phyloP scores from a whole-genome alignment of 2,329 filamentous ascomycete species.

The Aureobasidium sp. region DNA sequence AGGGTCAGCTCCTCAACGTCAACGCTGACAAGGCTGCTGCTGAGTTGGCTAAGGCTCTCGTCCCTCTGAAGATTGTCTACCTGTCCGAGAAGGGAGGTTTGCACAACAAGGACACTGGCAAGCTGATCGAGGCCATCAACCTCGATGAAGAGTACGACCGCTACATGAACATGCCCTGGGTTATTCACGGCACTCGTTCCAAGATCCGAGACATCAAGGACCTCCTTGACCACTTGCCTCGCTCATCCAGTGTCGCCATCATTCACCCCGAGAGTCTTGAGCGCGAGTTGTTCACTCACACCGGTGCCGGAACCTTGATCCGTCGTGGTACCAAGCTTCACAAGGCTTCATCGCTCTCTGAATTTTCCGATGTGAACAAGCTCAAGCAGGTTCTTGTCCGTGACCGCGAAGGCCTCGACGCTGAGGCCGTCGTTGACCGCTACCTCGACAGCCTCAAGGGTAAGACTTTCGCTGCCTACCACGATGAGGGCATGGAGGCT shows the following conservation, averaged over 20 bases:
- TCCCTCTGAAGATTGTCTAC: conserved; percentile 96
- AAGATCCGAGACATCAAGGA: conserved; percentile 99
- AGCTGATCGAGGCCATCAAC: conserved; percentile 96
- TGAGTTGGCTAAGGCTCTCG: conserved; percentile 77
- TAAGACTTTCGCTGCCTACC: conserved; percentile 84
- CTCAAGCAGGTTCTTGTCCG: conserved; percentile 76
- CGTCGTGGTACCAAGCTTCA: conserved; percentile 84
- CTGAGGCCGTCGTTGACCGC: conserved; percentile 73
- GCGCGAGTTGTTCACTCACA: conserved; percentile 95
- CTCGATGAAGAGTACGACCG: conserved; percentile 92
- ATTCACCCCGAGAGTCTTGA: conserved; percentile 94
- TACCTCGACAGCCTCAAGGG: conserved; percentile 72
- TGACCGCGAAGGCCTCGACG: conserved; percentile 73
- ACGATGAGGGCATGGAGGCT: conserved; percentile 87
- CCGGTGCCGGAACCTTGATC: conserved; percentile 87
- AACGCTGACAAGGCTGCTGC: conserved; percentile 96
- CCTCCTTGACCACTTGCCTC: conserved; percentile 76
- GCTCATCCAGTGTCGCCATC: conserved; percentile 90
- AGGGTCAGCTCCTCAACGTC: conserved; percentile 91
- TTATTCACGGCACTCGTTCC: conserved; percentile 83
- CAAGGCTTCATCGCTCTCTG: conserved; percentile 58
- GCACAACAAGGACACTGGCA: conserved; percentile 84
- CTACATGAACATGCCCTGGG: conserved; percentile 91
- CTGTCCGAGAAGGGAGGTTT: conserved; percentile 96
- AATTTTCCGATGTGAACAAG: conserved; percentile 67